These are phyloP conservation scores for Fragaria nilgerrensis DNA, from an alignment of 306 rosid genomes.

Conservation along the genomic window DNA sequence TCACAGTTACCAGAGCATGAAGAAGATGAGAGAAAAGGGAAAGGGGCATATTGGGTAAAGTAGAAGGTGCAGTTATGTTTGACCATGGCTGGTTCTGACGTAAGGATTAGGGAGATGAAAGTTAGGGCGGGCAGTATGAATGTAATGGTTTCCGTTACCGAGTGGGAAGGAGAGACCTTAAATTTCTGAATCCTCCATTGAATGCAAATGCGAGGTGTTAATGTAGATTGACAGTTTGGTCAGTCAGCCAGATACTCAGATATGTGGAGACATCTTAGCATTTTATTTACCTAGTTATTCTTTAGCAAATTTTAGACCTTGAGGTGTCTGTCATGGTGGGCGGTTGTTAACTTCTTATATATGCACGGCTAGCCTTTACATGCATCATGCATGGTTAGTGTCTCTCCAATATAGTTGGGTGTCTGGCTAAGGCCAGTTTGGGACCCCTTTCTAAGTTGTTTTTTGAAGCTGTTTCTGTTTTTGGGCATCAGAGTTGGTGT, in stretches of 20 bases:
- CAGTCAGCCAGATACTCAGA: background rate
- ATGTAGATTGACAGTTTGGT: background rate
- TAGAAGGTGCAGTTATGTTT: background rate
- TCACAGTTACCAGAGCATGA: constrained; percentile 2
- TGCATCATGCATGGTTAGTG: too few relatives aligned
- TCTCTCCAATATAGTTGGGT: too few relatives aligned
- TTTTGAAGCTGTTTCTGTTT: too few relatives aligned
- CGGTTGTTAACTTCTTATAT: too few relatives aligned
- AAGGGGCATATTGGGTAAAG: background rate
- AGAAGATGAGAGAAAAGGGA: background rate
- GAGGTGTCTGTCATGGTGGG: background rate
- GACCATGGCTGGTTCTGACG: background rate
- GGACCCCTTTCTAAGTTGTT: too few relatives aligned
- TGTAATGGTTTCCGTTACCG: background rate
- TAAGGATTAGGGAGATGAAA: background rate
- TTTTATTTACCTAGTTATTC: background rate
- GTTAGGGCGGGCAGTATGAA: background rate
- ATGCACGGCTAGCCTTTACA: too few relatives aligned
- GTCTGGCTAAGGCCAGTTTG: too few relatives aligned
- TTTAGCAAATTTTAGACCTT: background rate
- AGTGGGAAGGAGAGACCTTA: background rate
- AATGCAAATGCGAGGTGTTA: background rate
- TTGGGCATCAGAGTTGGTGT: too few relatives aligned
- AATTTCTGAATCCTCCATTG: background rate
- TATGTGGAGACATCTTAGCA: background rate